Conservation (phyloP, 2,329 filamentous ascomycete genomes). For the Colletotrichum eleusines region DNA sequence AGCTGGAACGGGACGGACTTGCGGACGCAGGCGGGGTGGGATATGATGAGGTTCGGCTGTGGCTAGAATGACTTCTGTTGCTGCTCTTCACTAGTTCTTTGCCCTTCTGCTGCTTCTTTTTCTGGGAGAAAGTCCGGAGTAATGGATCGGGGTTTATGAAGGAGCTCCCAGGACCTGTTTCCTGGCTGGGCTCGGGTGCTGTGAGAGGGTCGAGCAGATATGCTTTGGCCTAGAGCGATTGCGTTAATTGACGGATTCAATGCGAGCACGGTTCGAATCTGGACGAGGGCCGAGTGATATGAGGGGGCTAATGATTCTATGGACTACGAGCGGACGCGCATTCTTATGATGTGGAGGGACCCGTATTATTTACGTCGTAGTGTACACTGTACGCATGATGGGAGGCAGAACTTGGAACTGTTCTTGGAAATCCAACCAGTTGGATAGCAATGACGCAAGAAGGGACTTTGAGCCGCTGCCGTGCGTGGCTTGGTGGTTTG, state of each 20-base stretch:
- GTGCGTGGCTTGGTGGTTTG: constrained; percentile 33
- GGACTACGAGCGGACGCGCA: constrained; percentile 29
- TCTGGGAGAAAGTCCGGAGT: constrained; percentile 44
- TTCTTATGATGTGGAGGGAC: constrained; percentile 30
- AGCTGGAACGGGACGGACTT: constrained; percentile 61
- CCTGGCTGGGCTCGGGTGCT: constrained; percentile 74
- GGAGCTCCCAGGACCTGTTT: constrained; percentile 73
- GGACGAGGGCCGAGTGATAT: background rate
- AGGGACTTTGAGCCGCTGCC: constrained; percentile 25
- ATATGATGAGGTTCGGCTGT: constrained; percentile 40
- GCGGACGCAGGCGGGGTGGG: constrained; percentile 67
- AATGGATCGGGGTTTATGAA: constrained; percentile 56
- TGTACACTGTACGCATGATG: constrained; percentile 17
- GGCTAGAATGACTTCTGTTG: constrained; percentile 24
- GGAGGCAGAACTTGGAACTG: constrained; percentile 31
- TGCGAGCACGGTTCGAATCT: background rate
- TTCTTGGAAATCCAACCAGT: constrained; percentile 37
- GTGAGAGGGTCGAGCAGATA: constrained; percentile 78
- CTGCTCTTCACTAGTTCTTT: constrained; percentile 24
- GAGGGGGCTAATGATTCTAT: constrained; percentile 15
- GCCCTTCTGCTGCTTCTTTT: constrained; percentile 44
- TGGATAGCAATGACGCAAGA: constrained; percentile 41
- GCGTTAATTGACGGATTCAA: constrained; percentile 18
- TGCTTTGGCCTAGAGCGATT: constrained; percentile 65
- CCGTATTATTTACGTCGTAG: constrained; percentile 43